Base-by-base conservation (phyloP, 2,329 filamentous ascomycete species). In the Drechslerella dactyloides region DNA sequence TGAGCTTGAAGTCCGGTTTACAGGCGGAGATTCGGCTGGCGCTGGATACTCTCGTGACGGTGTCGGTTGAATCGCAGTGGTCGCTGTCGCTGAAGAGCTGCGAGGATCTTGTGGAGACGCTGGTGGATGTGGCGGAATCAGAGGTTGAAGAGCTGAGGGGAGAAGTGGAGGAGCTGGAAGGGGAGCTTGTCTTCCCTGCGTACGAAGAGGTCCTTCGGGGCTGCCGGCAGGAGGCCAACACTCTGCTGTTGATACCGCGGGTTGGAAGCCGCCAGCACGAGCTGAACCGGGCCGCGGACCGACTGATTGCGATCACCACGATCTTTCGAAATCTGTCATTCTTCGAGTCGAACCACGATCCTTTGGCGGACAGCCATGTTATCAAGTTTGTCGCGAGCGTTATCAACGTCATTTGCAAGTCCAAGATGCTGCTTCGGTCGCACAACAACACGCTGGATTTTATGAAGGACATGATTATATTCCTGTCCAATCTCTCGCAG, bases 241-340 rank as follows among this genome's bases (percentile, higher is more conserved):
- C 84, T 0, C 80, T 97, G 60, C 87, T 89, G 75, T 88, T 93
- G 55, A 83, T 90, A 21, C 85, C 89, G 0, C 84, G 85, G 37
- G 89, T 94, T 78, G 93, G 91, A 1, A 90, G 88, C 1, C 81
- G 84, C 13, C 89, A 89, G 30, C 93, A 96, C 78, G 87, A 93
- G 57, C 84, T 97, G 1, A 91, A 96, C 77, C 87, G 90, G 55
- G 90, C 93, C 1, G 92, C 93, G 2, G 93, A 97, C 76, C 87
- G 89, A 69, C 81, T 99, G 53, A 88, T 97, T 63, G 96, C 92
- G 77, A 89, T 97, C 74, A 96, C 92, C 0, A 96, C 91, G 0
- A 93, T 97, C 64, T 81, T 99, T 52, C 89, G 94, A 69, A 99
- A 99, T 76, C 84, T 97, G 15, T 97, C 94, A 0, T 97, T 96